phyloP scores from a whole-genome alignment of 2,329 filamentous ascomycete genomes.

The Sporothrix phasma region DNA sequence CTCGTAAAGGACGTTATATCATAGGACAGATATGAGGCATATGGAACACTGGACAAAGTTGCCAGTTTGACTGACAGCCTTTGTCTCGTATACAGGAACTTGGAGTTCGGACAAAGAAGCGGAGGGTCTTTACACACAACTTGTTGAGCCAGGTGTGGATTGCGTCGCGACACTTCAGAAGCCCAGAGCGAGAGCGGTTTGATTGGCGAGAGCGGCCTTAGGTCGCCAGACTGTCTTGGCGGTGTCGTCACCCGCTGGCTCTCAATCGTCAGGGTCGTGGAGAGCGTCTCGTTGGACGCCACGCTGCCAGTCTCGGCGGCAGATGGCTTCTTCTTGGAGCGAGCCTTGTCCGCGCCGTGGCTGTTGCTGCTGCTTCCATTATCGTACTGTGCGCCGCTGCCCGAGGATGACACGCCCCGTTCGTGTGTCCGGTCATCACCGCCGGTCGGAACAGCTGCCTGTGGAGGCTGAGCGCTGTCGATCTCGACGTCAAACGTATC shows the following conservation, averaged over 20 bases:
- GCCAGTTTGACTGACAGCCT: not conserved
- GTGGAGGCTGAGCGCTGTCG: conserved; percentile 7
- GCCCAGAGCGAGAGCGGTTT: conserved; percentile 53
- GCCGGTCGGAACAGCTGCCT: conserved; percentile 8
- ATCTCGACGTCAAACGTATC: not conserved
- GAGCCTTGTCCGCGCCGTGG: not conserved
- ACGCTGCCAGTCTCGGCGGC: conserved; percentile 34
- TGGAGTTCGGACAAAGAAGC: not conserved
- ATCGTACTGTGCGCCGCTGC: conserved; percentile 47
- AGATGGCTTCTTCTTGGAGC: conserved; percentile 35
- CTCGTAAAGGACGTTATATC: conserved; percentile 17
- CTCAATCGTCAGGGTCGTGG: conserved; percentile 38
- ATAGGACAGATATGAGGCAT: conserved; percentile 10
- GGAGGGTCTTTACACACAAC: not conserved
- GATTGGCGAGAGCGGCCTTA: conserved; percentile 54
- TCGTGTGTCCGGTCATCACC: conserved; percentile 18
- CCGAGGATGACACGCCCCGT: conserved; percentile 47
- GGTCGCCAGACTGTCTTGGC: conserved; percentile 31
- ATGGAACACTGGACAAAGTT: not conserved
- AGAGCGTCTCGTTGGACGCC: conserved; percentile 34
- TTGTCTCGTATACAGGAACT: not conserved
- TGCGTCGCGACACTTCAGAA: conserved; percentile 33
- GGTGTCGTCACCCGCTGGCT: conserved; percentile 31
- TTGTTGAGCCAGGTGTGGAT: not conserved
- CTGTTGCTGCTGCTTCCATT: conserved; percentile 19